Percentiles rank a stretch among this genome's conserved stretches.
phyloP scores from a whole-genome alignment of 2,329 filamentous ascomycete species.

The Cytospora piceae region DNA sequence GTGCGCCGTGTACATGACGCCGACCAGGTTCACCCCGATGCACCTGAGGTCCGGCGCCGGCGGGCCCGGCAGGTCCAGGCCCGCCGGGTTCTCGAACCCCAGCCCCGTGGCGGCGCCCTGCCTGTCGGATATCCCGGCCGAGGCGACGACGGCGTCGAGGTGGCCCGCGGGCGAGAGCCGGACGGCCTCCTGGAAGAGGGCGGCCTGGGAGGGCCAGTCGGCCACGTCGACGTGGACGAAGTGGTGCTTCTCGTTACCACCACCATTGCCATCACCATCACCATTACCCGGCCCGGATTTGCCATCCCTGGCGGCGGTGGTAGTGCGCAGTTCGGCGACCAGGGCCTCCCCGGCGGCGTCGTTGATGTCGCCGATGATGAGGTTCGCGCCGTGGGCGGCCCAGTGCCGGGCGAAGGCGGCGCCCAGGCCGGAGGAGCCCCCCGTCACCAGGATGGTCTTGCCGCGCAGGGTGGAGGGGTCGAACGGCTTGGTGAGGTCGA shows the following conservation, averaged over 20 bases:
- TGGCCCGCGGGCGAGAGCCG: constrained; percentile 56
- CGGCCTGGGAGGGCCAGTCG: constrained; percentile 65
- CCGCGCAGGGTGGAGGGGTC: constrained; percentile 49
- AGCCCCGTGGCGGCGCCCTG: constrained; percentile 35
- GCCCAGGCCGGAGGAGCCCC: constrained; percentile 65
- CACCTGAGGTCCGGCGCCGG: constrained; percentile 55
- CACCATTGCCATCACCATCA: constrained; percentile 34
- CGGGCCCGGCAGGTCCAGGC: constrained; percentile 47
- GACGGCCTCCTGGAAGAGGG: constrained; percentile 63
- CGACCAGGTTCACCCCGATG: constrained; percentile 65
- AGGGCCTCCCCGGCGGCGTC: constrained; percentile 56
- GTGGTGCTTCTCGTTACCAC: constrained; percentile 44
- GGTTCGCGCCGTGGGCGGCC: constrained; percentile 59
- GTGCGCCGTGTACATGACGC: constrained; percentile 67
- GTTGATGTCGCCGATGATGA: constrained; percentile 68
- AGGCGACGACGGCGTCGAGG: constrained; percentile 68
- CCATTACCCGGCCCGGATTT: too few relatives aligned
- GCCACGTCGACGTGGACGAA: constrained; percentile 68
- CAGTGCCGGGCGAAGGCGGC: constrained; percentile 57
- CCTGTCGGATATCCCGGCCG: constrained; percentile 62
- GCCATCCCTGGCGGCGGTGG: too few relatives aligned
- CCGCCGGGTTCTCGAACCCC: constrained; percentile 51
- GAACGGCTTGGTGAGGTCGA: constrained; percentile 51
- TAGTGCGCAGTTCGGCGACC: constrained; percentile 53
- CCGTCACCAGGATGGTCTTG: constrained; percentile 67